phyloP scores from a whole-genome alignment of 169 alveolate species.

The Pseudocohnilembus persalinus region DNA sequence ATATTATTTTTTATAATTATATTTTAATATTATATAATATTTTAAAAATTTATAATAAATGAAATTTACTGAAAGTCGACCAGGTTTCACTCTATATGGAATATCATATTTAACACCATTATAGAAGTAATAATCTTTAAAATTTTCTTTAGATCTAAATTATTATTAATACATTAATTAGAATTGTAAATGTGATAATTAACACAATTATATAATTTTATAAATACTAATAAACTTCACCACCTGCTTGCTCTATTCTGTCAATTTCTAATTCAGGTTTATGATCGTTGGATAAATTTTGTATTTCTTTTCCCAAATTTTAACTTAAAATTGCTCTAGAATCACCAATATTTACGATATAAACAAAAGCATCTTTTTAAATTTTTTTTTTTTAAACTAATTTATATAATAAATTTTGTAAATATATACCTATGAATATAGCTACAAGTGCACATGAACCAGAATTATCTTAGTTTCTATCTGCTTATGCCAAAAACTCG shows the following conservation, averaged over 20 bases:
- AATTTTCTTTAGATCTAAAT: not conserved
- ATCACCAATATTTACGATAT: slow-evolving; percentile 81
- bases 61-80: slow-evolving; percentile 62
- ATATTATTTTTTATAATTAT: too few species aligned
- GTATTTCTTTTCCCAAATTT: slow-evolving; percentile 34
- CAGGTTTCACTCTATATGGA: slow-evolving; percentile 78
- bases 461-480: slow-evolving; percentile 63
- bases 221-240: slow-evolving; percentile 66
- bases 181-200: slow-evolving; percentile 2
- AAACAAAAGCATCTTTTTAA: slow-evolving; percentile 46
- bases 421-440: slow-evolving; percentile 63
- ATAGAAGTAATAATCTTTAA: not conserved
- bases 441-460: slow-evolving; percentile 86
- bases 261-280: slow-evolving; percentile 71
- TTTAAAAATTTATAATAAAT: slow-evolving; percentile 27
- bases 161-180: not conserved
- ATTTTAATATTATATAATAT: slow-evolving; percentile 33
- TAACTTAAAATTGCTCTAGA: slow-evolving; percentile 58
- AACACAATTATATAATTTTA: not conserved
- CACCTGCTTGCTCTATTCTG: slow-evolving; percentile 77
- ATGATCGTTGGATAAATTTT: slow-evolving; percentile 75
- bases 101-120: slow-evolving; percentile 33
- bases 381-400: not conserved
- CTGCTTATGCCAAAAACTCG: slow-evolving; percentile 54
- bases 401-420: too few species aligned